These are phyloP conservation scores for Hemisphaericaspora xylofermentans DNA, from an alignment of 1,139 yeast species.

Conservation along the genomic window DNA sequence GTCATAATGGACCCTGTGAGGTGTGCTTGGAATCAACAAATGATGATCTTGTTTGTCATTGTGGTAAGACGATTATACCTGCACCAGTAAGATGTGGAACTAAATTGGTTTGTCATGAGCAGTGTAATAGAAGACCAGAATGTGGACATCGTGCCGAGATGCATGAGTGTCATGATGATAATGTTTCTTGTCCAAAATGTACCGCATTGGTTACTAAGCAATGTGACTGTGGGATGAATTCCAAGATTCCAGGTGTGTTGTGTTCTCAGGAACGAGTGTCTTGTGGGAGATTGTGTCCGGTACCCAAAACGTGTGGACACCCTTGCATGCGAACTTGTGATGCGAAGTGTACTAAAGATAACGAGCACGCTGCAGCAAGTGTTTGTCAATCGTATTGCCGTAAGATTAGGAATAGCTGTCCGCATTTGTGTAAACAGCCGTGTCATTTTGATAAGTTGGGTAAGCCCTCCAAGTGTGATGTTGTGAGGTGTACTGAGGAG, in stretches of 20 bases:
- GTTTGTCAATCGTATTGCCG: conserved; percentile 59
- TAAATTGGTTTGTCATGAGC: conserved; percentile 64
- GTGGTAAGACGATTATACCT: conserved; percentile 75
- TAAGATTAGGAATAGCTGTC: conserved; percentile 51
- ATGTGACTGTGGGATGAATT: conserved; percentile 71
- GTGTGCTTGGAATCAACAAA: conserved; percentile 82
- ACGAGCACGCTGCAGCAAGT: conserved; percentile 31
- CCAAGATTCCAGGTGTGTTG: conserved; percentile 58
- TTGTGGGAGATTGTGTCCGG: conserved; percentile 70
- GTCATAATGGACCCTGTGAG: conserved; percentile 84
- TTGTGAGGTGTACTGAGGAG: conserved; percentile 42
- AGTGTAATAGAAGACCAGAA: conserved; percentile 56
- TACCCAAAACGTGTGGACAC: conserved; percentile 66
- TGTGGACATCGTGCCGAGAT: conserved; percentile 80
- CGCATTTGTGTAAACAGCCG: conserved; percentile 58
- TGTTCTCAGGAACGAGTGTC: conserved; percentile 71
- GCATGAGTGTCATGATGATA: conserved; percentile 74
- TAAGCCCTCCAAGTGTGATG: conserved; percentile 38
- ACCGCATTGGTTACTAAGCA: conserved; percentile 59
- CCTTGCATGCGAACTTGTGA: conserved; percentile 63
- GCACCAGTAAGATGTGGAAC: conserved; percentile 95
- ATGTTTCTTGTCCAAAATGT: conserved; percentile 71
- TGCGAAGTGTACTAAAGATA: conserved; percentile 31
- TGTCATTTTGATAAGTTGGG: conserved; percentile 62
- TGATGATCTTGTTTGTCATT: conserved; percentile 78